These are phyloP conservation scores for Exsudoporus frostii DNA, from an alignment of 768 basidiomycete genomes.

Conservation along the genomic window DNA sequence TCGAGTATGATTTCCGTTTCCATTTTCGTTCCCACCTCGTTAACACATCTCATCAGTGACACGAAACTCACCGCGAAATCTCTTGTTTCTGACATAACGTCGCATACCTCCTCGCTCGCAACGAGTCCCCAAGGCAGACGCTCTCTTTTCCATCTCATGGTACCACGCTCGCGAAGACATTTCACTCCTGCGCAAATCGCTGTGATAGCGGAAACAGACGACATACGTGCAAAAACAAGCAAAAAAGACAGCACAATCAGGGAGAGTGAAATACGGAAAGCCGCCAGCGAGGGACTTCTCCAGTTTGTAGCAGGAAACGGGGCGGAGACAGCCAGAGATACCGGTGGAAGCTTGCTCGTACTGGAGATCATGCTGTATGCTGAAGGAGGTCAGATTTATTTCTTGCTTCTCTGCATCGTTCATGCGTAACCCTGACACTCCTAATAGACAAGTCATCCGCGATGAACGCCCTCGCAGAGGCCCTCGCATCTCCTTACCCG, in stretches of 20 bases:
- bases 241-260: constrained; percentile 73
- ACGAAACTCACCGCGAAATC: constrained; percentile 87
- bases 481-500: constrained; percentile 56
- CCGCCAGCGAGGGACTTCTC: constrained; percentile 74
- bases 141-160: constrained; percentile 76
- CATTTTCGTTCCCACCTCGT: not conserved
- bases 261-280: constrained; percentile 65
- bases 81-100: constrained; percentile 66
- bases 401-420: constrained; percentile 6
- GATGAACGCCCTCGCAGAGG: constrained; percentile 55
- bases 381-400: constrained; percentile 64
- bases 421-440: not conserved
- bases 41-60: constrained; percentile 50
- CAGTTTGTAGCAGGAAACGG: constrained; percentile 64
- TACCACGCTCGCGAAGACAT: constrained; percentile 79
- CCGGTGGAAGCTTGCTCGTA: constrained; percentile 76
- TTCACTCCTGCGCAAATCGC: constrained; percentile 82
- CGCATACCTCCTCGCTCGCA: constrained; percentile 55
- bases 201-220: constrained; percentile 71
- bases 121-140: constrained; percentile 72
- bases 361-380: constrained; percentile 82
- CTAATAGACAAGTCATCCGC: constrained; percentile 66
- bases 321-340: constrained; percentile 61
- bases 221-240: constrained; percentile 65
- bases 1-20: constrained; percentile 59